Evolutionary conservation across 2,329 filamentous ascomycete genomes (phyloP), one percentile per base, ranked within the genome.

Genomic region (Geosmithia putterillii): DNA sequence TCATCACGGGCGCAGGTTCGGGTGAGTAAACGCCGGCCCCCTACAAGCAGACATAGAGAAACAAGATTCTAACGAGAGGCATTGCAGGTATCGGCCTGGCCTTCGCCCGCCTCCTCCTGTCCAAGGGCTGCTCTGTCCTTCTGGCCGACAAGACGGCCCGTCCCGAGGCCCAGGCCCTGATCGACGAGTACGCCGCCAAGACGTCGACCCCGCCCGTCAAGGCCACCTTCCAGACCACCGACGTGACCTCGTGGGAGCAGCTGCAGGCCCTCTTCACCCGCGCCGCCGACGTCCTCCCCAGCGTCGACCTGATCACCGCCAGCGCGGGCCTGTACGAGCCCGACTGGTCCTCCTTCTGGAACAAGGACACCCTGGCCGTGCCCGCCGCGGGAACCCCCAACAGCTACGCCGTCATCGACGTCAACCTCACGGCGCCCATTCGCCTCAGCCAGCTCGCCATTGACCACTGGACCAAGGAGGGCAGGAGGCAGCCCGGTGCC

Each of bases 281-380:
- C 2, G 53, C 56, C 3, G 43, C 61, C 6, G 41, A 48, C 2
- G 44, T 46, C 37, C 62, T 64, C 45, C 47, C 51, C 3, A 51
- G 40, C 5, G 41, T 64, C 38, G 60, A 65, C 48, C 56, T 64
- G 28, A 59, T 64, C n/a, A 52, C 63, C 17, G 52, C 58, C 19
- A 61, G 60, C 21, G 63, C 62, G 9, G 60, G 60, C 15, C 39
- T 64, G 32, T 64, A 61, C 47, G 63, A 65, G 41, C 63, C 62
- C 4, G 45, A 51, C 10, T 60, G 51, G 49, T 56, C 55, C 22
- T 55, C 49, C 28, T 66, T 65, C 54, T 65, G 60, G 61, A 48
- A 57, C 18, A 47, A 61, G 10, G 61, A 60, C 6, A 47, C 47
- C 17, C 59, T 54, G 21, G 38, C 41, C 9, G 59, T 62, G 34